A percentile compares a stretch with the other conserved stretches of the same genome.
phyloP scores from a whole-genome alignment of 495 filamentous ascomycete species.

The Penicillium maclennaniae region DNA sequence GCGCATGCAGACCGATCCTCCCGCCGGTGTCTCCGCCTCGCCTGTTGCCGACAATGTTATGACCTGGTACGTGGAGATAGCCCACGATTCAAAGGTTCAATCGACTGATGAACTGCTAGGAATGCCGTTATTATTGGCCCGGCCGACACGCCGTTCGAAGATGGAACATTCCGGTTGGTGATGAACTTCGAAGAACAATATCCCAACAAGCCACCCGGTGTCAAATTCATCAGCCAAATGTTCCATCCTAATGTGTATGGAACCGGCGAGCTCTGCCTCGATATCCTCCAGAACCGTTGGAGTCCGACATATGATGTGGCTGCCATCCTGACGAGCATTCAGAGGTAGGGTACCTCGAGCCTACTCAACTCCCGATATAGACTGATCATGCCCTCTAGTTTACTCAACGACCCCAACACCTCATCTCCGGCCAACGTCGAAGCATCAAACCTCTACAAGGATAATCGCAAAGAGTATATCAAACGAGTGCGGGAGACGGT shows the following conservation, averaged over 20 bases:
- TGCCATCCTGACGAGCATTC: conserved; percentile 93
- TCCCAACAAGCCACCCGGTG: conserved; percentile 93
- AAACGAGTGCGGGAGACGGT: conserved; percentile 96
- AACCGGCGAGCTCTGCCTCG: conserved; percentile 92
- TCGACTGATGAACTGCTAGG: conserved; percentile 50
- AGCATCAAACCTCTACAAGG: conserved; percentile 97
- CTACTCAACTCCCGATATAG: not conserved
- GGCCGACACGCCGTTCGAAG: conserved; percentile 96
- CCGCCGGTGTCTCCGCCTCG: conserved; percentile 93
- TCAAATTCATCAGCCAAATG: conserved; percentile 99
- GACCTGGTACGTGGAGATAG: conserved; percentile 71
- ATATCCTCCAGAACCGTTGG: conserved; percentile 98
- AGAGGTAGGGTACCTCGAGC: conserved; percentile 60
- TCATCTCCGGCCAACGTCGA: conserved; percentile 97
- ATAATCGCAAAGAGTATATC: conserved; percentile 92
- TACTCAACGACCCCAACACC: conserved; percentile 98
- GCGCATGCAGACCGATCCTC: conserved; percentile 99
- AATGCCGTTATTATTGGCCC: conserved; percentile 99
- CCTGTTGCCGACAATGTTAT: conserved; percentile 98
- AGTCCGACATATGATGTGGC: conserved; percentile 98
- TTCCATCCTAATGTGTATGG: conserved; percentile 99
- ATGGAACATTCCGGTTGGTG: conserved; percentile 93
- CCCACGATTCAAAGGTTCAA: not conserved
- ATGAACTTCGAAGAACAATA: conserved; percentile 99
- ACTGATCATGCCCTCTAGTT: conserved; percentile 44